Evolutionary conservation across 257 asterid species (phyloP).

Genomic region (Solanum lycopersicoides): DNA sequence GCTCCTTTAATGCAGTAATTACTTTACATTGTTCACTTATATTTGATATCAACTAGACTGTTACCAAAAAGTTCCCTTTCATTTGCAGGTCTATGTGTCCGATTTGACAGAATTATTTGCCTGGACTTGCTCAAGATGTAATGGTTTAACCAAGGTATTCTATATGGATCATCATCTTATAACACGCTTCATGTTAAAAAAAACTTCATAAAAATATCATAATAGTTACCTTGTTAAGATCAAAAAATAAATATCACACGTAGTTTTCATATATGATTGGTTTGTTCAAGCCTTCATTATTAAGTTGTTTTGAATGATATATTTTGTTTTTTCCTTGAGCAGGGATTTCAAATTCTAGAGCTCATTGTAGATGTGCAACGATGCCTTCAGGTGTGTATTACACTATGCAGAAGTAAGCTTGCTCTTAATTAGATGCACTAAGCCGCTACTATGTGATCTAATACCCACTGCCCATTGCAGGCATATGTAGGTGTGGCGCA

Average conservation of each 20-base stretch:
- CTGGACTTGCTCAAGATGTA: conserved; percentile 97
- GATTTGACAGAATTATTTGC: conserved; percentile 77
- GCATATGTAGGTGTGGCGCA: conserved; percentile 86
- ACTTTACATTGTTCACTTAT: not conserved
- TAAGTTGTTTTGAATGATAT: conserved; percentile 7
- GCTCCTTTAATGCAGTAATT: not conserved
- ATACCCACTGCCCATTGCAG: conserved; percentile 25
- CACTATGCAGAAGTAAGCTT: not conserved
- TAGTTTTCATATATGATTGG: not conserved
- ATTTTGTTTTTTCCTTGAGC: conserved; percentile 11
- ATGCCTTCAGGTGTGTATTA: conserved; percentile 72
- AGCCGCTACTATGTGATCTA: not conserved
- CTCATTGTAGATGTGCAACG: conserved; percentile 73
- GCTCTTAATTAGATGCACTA: not conserved
- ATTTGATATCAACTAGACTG: not conserved
- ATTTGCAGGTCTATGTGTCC: conserved; percentile 75
- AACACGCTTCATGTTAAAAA: not conserved
- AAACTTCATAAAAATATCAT: not conserved
- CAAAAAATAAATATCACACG: not conserved
- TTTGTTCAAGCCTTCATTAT: not conserved
- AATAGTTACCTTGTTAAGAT: not conserved
- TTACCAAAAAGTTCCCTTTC: conserved; percentile 1
- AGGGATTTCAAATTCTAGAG: conserved; percentile 93
- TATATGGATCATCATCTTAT: not conserved
- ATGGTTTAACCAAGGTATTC: conserved; percentile 64